Evolutionary conservation across 371 early-diverging fungal species (phyloP).

Genomic region (Parasitella parasitica): DNA sequence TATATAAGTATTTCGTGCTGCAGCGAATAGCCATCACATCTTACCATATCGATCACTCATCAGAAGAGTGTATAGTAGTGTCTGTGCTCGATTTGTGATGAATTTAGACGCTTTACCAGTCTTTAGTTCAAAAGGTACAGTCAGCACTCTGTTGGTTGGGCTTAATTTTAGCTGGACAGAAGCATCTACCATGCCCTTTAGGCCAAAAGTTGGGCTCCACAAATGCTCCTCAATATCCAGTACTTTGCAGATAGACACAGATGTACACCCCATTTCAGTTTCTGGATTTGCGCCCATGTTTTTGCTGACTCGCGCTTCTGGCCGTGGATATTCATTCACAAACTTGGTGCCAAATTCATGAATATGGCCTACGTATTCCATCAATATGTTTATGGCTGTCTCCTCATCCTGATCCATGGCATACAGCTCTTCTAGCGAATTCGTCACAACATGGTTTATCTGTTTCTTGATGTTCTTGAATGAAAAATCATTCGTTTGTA

Average conservation of each 20-base stretch:
- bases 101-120: constrained; percentile 67
- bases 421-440: constrained; percentile 62
- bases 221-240: constrained; percentile 91
- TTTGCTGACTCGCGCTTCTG: constrained; percentile 15
- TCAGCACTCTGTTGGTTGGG: constrained; percentile 27
- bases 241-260: constrained; percentile 63
- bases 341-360: constrained; percentile 12
- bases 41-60: constrained; percentile 86
- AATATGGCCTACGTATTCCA: constrained; percentile 37
- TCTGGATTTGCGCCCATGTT: constrained; percentile 22
- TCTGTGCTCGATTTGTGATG: constrained; percentile 83
- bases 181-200: constrained; percentile 93
- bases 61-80: constrained; percentile 81
- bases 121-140: constrained; percentile 89
- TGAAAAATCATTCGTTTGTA: constrained; percentile 59
- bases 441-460: constrained; percentile 46
- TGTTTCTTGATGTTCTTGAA: constrained; percentile 37
- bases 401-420: constrained; percentile 63
- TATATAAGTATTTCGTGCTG: neutral
- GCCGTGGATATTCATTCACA: constrained; percentile 12
- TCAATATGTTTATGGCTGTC: constrained; percentile 41
- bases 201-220: constrained; percentile 89
- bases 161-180: constrained; percentile 56
- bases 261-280: constrained; percentile 15
- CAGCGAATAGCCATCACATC: neutral